Evolutionary conservation across 1,139 yeast species (phyloP).

Genomic region (Taphrina deformans): DNA sequence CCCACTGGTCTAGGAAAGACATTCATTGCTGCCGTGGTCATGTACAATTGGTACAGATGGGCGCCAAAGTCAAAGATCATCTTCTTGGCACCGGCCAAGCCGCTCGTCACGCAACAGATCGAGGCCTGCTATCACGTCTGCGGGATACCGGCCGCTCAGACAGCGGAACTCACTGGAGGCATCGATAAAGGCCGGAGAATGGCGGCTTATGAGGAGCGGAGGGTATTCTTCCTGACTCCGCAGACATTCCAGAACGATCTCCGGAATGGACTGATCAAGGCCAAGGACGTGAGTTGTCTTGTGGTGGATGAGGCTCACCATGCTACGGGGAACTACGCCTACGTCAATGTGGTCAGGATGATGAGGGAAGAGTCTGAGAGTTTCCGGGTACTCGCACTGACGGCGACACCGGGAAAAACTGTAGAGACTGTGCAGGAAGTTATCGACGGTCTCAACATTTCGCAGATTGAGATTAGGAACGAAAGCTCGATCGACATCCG

Average conservation of each 20-base stretch:
- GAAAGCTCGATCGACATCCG: constrained; percentile 81
- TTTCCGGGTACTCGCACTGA: constrained; percentile 75
- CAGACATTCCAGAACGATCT: constrained; percentile 94
- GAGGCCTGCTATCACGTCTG: constrained; percentile 88
- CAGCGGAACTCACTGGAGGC: constrained; percentile 75
- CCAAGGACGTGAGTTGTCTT: constrained; percentile 68
- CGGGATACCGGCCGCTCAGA: constrained; percentile 72
- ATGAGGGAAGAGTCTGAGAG: constrained; percentile 63
- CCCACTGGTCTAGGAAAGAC: constrained; percentile 99
- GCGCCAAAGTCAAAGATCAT: constrained; percentile 70
- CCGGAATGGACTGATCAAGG: constrained; percentile 68
- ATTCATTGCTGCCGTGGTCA: constrained; percentile 89
- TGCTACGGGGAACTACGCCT: constrained; percentile 86
- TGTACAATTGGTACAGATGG: constrained; percentile 89
- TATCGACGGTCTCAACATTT: constrained; percentile 67
- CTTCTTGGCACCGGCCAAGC: constrained; percentile 96
- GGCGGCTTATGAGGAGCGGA: constrained; percentile 70
- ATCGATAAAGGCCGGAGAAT: constrained; percentile 56
- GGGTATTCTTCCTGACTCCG: constrained; percentile 92
- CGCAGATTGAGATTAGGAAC: constrained; percentile 79
- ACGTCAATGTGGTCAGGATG: constrained; percentile 73
- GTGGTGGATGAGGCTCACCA: constrained; percentile 96
- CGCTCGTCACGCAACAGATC: constrained; percentile 95
- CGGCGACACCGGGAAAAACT: constrained; percentile 85
- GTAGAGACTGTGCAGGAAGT: constrained; percentile 87